A percentile compares a stretch with the other conserved stretches of the same genome.
phyloP scores from a whole-genome alignment of 352 stramenopile genomes.

The Pilasporangium apinafurcum region DNA sequence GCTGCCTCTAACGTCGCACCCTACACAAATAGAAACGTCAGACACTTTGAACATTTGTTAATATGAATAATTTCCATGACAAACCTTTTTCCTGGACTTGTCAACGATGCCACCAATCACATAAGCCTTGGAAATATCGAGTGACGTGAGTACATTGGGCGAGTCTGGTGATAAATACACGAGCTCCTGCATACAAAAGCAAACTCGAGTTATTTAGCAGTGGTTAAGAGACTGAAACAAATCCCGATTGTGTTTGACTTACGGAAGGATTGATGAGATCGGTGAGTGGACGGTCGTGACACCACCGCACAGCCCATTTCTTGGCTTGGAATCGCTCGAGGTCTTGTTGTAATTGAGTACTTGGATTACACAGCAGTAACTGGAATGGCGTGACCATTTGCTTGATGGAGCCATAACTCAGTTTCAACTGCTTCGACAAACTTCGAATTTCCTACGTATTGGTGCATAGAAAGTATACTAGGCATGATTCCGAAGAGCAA shows the following conservation, averaged over 20 bases:
- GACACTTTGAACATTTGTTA: not conserved
- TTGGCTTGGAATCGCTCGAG: slow-evolving; percentile 56
- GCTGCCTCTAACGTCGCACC: slow-evolving; percentile 51
- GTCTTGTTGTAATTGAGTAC: slow-evolving; percentile 29
- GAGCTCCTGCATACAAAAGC: slow-evolving; percentile 17
- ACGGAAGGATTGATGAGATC: slow-evolving; percentile 25
- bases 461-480: too few relatives aligned
- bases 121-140: slow-evolving; percentile 66
- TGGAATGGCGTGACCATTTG: slow-evolving; percentile 63
- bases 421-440: slow-evolving; percentile 69
- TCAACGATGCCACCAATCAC: slow-evolving; percentile 81
- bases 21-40: slow-evolving; percentile 8
- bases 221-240: not conserved
- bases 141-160: slow-evolving; percentile 43
- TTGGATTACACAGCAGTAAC: slow-evolving; percentile 54
- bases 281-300: slow-evolving; percentile 21
- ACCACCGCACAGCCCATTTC: slow-evolving; percentile 58
- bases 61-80: slow-evolving; percentile 1
- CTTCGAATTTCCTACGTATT: slow-evolving; percentile 64
- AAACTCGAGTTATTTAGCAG: too few relatives aligned
- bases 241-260: not conserved
- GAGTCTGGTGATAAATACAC: slow-evolving; percentile 78
- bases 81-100: slow-evolving; percentile 64
- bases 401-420: slow-evolving; percentile 62
- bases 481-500: not conserved